Evolutionary conservation across 495 filamentous ascomycete species (phyloP).

Genomic region (Penicillium malachiteum): DNA sequence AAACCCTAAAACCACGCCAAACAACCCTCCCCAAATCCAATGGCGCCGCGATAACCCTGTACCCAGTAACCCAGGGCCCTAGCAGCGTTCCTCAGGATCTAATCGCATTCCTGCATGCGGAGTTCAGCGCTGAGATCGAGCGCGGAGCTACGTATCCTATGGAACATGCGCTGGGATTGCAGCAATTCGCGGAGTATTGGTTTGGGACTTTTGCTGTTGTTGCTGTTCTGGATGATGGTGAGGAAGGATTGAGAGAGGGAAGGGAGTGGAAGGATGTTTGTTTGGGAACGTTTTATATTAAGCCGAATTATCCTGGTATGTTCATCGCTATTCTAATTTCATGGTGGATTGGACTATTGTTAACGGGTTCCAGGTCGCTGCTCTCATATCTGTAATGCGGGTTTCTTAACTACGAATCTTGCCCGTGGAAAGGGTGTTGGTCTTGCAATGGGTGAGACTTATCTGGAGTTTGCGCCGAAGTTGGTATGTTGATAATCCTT

Average conservation of each 20-base stretch:
- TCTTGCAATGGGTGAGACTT: conserved; percentile 84
- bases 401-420: conserved; percentile 83
- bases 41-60: conserved; percentile 77
- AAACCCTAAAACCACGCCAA: conserved; percentile 65
- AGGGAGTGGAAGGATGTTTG: conserved; percentile 81
- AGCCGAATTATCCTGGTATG: conserved; percentile 94
- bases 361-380: conserved; percentile 37
- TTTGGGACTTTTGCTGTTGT: conserved; percentile 91
- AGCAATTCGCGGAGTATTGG: conserved; percentile 84
- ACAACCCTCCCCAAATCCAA: conserved; percentile 74
- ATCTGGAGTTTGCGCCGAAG: conserved; percentile 89
- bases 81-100: conserved; percentile 50
- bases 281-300: conserved; percentile 94
- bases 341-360: background rate
- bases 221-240: conserved; percentile 69
- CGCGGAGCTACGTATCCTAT: conserved; percentile 93
- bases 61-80: conserved; percentile 68
- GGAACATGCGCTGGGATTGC: conserved; percentile 67
- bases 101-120: conserved; percentile 69
- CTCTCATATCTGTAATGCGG: conserved; percentile 87
- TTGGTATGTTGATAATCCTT: conserved; percentile 50
- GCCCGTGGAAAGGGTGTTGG: conserved; percentile 87
- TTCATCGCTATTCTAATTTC: conserved; percentile 18
- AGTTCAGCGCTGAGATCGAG: conserved; percentile 87
- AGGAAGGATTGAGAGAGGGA: conserved; percentile 35